Percentiles rank a stretch among this genome's conserved stretches.
These are phyloP conservation scores for Thermothelomyces thermophilus DNA, from an alignment of 2,329 filamentous ascomycete species.

Conservation along the genomic window DNA sequence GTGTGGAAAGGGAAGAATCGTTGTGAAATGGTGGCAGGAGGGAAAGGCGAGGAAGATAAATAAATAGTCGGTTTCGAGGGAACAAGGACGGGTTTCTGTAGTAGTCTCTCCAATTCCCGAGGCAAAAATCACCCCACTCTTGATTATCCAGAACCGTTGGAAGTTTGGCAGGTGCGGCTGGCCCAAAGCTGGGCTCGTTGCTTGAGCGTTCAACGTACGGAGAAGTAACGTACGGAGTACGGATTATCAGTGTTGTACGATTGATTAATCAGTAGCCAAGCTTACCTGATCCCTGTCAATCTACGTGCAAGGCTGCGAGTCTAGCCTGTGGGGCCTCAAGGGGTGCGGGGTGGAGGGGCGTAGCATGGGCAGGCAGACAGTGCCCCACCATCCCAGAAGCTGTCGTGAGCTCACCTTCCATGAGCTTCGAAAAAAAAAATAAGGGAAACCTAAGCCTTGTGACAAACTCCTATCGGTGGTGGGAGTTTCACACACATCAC, in stretches of 20 bases:
- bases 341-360: slow-evolving; percentile 8
- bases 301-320: slow-evolving; percentile 4
- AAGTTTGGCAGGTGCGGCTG: not conserved
- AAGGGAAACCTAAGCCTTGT: too few relatives aligned
- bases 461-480: not conserved
- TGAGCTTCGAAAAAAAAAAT: slow-evolving; percentile 18
- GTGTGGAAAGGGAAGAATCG: too few relatives aligned
- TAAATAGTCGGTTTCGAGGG: not conserved
- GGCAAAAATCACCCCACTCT: too few relatives aligned
- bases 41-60: too few relatives aligned
- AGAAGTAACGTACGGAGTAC: not conserved
- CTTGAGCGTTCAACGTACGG: too few relatives aligned
- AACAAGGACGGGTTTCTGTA: too few relatives aligned
- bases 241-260: too few relatives aligned
- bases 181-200: too few relatives aligned
- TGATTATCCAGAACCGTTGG: too few relatives aligned
- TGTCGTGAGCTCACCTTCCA: slow-evolving; percentile 14
- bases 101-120: too few relatives aligned
- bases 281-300: not conserved
- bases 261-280: not conserved
- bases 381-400: slow-evolving; percentile 23
- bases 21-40: too few relatives aligned
- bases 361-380: not conserved
- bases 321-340: not conserved
- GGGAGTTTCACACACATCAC: not conserved